Evolutionary conservation across 2,329 filamentous ascomycete species (phyloP), one percentile per base, ranked within the genome.

Genomic region (Colletotrichum tamarilloi): DNA sequence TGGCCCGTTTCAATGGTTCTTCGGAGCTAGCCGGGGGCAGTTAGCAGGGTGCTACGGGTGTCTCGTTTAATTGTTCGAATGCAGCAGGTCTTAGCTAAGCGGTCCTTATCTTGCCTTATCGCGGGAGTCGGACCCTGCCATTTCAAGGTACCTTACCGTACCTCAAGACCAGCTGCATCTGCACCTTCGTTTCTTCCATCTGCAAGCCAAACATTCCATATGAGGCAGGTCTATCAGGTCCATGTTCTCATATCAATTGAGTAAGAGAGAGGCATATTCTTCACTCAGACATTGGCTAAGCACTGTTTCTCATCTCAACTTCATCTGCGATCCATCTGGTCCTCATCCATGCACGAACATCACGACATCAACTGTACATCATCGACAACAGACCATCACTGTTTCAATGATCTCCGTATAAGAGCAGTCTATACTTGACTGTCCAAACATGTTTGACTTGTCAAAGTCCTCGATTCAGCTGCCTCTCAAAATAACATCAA

Each of bases 1-100:
- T 72, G 64, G 65, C 65, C 58, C 30, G 65, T 68, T 68, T 68
- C 65, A 63, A 63, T 63, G 52, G 68, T 67, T 49, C 42, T 49
- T 66, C 30, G 49, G 55, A 49, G 32, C 24, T n/a, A 24, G 46
- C 62, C 35, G 56, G 46, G 5, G n/a, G 38, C 1, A 35, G 38
- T 42, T 16, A 42, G 38, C 38, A 42, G 32, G 32, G 32, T 32
- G 30, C 30, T 32, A 32, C 30, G 30, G 30, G 30, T 35, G 32
- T 35, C 32, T 35, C 32, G 32, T 35, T 4, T 35, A 12, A 5
- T n/a, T 30, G 24, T 16, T 56, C 55, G 16, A 55, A 6, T 12
- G 32, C 4, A 28, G 26, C 24, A 38, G 42, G 9, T 28, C 56
- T 24, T 64, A 38, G n/a, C 30, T 32, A 22, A 26, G 58, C 26